A percentile compares a stretch with the other conserved stretches of the same genome.
Evolutionary conservation across 2,329 filamentous ascomycete species (phyloP).

Genomic region (Trichoderma hamatum): DNA sequence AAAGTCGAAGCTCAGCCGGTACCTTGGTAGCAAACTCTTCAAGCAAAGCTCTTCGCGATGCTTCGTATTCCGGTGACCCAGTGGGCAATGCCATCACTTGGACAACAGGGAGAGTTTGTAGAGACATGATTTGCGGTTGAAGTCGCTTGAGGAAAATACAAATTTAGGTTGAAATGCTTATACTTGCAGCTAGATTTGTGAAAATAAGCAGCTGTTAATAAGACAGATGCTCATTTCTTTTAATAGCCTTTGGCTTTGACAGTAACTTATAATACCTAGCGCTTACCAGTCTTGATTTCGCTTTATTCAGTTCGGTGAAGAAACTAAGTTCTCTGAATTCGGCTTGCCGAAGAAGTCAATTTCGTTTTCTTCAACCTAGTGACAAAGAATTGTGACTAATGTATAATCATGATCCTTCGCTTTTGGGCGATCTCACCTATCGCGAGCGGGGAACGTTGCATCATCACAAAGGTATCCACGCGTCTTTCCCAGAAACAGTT

Average conservation of each 20-base stretch:
- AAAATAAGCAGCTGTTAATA: not conserved
- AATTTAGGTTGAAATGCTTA: not conserved
- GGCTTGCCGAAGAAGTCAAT: not conserved
- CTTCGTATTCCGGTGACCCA: slow-evolving; percentile 36
- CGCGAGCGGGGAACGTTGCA: not conserved
- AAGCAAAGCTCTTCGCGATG: slow-evolving; percentile 32
- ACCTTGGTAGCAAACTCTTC: slow-evolving; percentile 40
- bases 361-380: not conserved
- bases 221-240: not conserved
- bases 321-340: not conserved
- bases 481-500: not conserved
- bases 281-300: not conserved
- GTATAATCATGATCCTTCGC: not conserved
- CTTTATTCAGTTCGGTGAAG: not conserved
- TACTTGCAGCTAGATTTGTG: not conserved
- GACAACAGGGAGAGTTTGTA: not conserved
- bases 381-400: not conserved
- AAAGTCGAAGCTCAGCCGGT: slow-evolving; percentile 37
- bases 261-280: not conserved
- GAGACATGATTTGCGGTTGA: not conserved
- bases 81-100: slow-evolving; percentile 19
- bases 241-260: not conserved
- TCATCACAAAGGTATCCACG: not conserved
- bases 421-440: not conserved
- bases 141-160: not conserved